These are phyloP conservation scores for Ophiocordyceps robertsii DNA, from an alignment of 2,329 filamentous ascomycete species.

Conservation along the genomic window DNA sequence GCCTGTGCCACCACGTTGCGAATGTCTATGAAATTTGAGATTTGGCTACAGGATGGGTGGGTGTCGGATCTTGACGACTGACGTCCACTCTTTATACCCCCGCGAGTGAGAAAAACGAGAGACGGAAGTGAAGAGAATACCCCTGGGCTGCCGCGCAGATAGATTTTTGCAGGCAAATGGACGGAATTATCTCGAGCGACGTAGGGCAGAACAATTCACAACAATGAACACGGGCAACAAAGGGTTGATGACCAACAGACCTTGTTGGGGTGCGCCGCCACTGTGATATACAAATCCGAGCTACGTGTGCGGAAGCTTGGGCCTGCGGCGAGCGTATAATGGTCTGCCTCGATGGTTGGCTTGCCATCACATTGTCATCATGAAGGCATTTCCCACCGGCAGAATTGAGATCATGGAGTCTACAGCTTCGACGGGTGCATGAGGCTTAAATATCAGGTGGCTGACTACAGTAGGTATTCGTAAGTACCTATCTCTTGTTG, in stretches of 20 bases:
- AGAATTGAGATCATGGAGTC: no score
- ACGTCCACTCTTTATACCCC: constrained; percentile 22
- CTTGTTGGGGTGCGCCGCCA: neutral
- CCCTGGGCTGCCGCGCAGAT: constrained; percentile 13
- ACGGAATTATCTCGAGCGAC: neutral
- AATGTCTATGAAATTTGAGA: constrained; percentile 4
- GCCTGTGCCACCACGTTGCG: constrained; percentile 3
- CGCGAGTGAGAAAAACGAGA: constrained; percentile 15
- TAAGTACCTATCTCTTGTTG: no score
- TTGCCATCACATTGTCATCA: no score
- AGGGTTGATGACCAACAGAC: neutral
- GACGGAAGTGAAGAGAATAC: constrained; percentile 20
- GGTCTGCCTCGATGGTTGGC: no score
- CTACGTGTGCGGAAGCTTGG: no score
- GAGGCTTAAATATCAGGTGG: no score
- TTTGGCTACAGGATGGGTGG: constrained; percentile 7
- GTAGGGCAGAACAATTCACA: neutral
- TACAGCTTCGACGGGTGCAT: no score
- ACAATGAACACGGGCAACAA: neutral
- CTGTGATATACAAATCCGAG: neutral
- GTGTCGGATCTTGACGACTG: constrained; percentile 19
- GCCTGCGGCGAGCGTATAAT: no score
- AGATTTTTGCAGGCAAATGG: constrained; percentile 8
- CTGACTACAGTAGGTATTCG: no score
- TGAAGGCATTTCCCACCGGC: no score